These are phyloP conservation scores for Botrytis deweyae DNA, from an alignment of 2,329 filamentous ascomycete genomes.

Conservation along the genomic window DNA sequence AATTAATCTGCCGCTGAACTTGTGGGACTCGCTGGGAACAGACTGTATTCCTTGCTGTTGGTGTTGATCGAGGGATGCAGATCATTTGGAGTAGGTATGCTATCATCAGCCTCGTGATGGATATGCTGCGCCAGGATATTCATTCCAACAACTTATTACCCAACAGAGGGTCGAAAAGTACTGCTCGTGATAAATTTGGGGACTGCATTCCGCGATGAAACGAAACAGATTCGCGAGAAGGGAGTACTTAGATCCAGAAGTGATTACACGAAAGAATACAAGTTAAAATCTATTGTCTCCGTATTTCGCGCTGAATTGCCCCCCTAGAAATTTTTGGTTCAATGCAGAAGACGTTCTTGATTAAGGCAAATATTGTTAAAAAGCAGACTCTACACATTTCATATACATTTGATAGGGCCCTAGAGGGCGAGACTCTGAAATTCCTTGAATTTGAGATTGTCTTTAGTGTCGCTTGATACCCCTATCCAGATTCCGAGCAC, in stretches of 20 bases:
- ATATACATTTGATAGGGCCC: accelerated
- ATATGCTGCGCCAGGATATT: not conserved
- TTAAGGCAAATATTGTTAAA: accelerated
- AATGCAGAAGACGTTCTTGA: no score
- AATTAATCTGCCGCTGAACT: not conserved
- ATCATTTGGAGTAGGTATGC: not conserved
- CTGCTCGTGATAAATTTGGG: not conserved
- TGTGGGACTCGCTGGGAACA: not conserved
- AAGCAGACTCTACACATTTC: no score
- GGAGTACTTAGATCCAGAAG: not conserved
- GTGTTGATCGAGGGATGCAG: not conserved
- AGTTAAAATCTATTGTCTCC: not conserved
- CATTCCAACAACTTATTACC: not conserved
- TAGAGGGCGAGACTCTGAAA: no score
- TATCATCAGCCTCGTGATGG: not conserved
- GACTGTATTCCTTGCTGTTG: accelerated
- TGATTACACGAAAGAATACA: not conserved
- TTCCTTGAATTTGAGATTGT: no score
- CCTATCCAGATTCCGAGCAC: not conserved
- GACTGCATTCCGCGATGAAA: not conserved
- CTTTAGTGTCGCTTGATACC: not conserved
- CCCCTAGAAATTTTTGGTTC: no score
- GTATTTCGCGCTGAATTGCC: accelerated
- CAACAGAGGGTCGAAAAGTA: not conserved
- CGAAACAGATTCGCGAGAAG: not conserved